These are phyloP conservation scores for Fusarium circinatum DNA, from an alignment of 2,329 filamentous ascomycete species.

Conservation along the genomic window DNA sequence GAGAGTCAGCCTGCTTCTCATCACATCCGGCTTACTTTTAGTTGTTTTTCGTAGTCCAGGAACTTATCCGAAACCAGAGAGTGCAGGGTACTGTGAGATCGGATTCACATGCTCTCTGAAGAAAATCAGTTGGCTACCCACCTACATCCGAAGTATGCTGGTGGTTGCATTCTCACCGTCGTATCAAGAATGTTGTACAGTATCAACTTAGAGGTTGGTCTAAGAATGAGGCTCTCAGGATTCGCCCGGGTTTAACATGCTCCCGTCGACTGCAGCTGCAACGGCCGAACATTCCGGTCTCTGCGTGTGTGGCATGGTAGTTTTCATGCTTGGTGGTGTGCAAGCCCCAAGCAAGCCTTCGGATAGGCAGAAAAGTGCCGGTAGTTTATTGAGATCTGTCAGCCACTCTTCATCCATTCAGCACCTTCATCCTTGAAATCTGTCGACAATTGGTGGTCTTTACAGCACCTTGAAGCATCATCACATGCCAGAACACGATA, in stretches of 20 bases:
- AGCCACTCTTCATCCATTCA: background rate
- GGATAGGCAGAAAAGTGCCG: background rate
- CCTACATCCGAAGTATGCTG: background rate
- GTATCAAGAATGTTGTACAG: conserved; percentile 2
- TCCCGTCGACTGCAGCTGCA: background rate
- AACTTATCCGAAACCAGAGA: conserved; percentile 4
- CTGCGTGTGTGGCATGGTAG: background rate
- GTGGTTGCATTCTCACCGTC: background rate
- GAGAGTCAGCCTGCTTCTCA: background rate
- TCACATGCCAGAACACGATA: conserved; percentile 25
- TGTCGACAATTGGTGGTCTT: background rate
- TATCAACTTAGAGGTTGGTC: background rate
- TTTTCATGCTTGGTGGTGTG: conserved; percentile 3
- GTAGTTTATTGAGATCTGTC: background rate
- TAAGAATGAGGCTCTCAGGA: conserved; percentile 24
- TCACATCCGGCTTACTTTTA: background rate
- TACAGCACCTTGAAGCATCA: background rate
- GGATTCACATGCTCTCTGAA: background rate
- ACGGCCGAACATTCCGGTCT: conserved; percentile 23
- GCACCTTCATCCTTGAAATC: background rate
- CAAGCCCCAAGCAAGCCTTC: background rate
- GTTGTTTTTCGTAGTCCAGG: background rate
- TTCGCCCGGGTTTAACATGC: background rate
- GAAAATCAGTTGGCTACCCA: background rate
- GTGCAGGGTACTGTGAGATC: background rate